Evolutionary conservation across 306 rosid genomes (phyloP), one percentile per base, ranked within the genome.

Genomic region (Herpetospermum pedunculosum): DNA sequence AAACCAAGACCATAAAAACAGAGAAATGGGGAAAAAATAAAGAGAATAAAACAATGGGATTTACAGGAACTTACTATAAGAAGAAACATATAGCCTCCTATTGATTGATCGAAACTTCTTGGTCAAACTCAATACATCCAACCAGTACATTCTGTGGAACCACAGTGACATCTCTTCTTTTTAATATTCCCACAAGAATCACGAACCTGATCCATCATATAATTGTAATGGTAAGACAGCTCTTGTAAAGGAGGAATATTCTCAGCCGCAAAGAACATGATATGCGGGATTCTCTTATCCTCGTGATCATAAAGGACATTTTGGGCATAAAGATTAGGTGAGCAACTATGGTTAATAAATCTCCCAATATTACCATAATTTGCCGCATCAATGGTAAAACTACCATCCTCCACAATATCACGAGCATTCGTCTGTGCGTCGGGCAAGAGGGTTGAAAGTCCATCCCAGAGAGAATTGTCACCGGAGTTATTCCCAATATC

Each of bases 311-410:
- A 89, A 38, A 93, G 89, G 32, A 93, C 91, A 75, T 93, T 86
- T 75, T 91, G 97, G 34, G 98, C 98, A 80, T 89, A 87, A 50
- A 93, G 90, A 86, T 93, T 93, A n/a, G 98, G 98, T 47, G 96
- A 86, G 69, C 98, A 93, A 70, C 98, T 85, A 34, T 93, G 97
- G 84, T 93, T 93, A 65, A 93, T 80, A 77, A 93, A 93, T 78
- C 98, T 88, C 73, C 97, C 98, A 79, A 93, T 85, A 71, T 93
- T 93, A 72, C 94, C 98, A 77, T 74, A 86, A 78, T 74, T 38
- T 1, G 86, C 91, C 1, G 97, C 98, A 59, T 93, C 98, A 67
- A 93, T 91, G 64, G 98, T 93, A 85, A 86, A 93, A 59, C 90
- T 70, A 65, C 80, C 83, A 43, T 87, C 92, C 75, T 70, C 86